Conservation (phyloP, 2,329 filamentous ascomycete species). For the Talaromyces islandicus region DNA sequence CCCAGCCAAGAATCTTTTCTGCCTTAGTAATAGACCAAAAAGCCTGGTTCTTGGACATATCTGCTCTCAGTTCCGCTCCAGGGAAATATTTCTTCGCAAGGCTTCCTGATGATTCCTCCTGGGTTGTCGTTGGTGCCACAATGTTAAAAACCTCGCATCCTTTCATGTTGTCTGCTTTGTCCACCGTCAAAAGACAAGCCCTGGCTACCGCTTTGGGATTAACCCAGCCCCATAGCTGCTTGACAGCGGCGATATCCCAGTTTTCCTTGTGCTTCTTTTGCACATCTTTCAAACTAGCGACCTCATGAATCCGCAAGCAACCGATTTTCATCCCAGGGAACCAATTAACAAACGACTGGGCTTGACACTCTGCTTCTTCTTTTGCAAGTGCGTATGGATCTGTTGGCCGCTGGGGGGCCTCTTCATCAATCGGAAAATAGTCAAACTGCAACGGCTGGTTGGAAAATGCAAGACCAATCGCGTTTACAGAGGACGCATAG, state of each 20-base stretch:
- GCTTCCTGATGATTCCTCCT: slow-evolving; percentile 16
- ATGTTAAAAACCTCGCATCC: slow-evolving; percentile 33
- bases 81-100: slow-evolving; percentile 22
- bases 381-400: slow-evolving; percentile 34
- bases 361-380: slow-evolving; percentile 29
- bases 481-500: slow-evolving; percentile 34
- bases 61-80: slow-evolving; percentile 17
- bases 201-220: slow-evolving; percentile 27
- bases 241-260: slow-evolving; percentile 29
- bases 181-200: slow-evolving; percentile 29
- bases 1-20: slow-evolving; percentile 22
- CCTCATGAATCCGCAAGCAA: slow-evolving; percentile 34
- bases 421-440: slow-evolving; percentile 35
- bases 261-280: slow-evolving; percentile 26
- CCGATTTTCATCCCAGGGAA: slow-evolving; percentile 34
- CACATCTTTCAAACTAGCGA: slow-evolving; percentile 23
- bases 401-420: slow-evolving; percentile 25
- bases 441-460: slow-evolving; percentile 29
- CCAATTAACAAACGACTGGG: slow-evolving; percentile 28
- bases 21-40: slow-evolving; percentile 20
- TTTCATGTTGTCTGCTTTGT: slow-evolving; percentile 24
- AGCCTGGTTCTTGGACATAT: slow-evolving; percentile 17
- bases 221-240: slow-evolving; percentile 34
- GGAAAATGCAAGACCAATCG: slow-evolving; percentile 33
- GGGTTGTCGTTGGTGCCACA: slow-evolving; percentile 25